Base-by-base conservation (phyloP, 495 filamentous ascomycete genomes). In the Daldinia childiae region DNA sequence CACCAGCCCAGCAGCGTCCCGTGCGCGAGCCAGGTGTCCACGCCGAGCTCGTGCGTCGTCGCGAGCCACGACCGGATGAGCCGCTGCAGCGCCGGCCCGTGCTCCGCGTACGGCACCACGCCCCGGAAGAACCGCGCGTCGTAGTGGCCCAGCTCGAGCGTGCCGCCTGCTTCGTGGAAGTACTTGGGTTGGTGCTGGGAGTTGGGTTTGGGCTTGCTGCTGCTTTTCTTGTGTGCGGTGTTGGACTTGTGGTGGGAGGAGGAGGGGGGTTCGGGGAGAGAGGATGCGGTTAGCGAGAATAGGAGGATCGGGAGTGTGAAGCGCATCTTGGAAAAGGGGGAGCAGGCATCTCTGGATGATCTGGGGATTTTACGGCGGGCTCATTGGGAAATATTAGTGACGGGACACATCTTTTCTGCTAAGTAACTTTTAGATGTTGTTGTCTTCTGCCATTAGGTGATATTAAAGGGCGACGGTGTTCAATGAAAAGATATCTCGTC, bases 1-100 rank as follows among this genome's bases (percentile, higher is more conserved):
- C 92, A 95, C 93, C 93, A 97, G 12, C 93, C 93, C 54, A 97
- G 80, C 51, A 97, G 82, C 15, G 93, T 94, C 24, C 93, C 93
- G 78, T 97, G 93, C 36, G 92, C 91, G 69, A 97, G 89, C 93
- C 93, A 97, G 4, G 93, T 94, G 75, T 93, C 91, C 62, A 93
- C 78, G 0, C 86, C 84, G 30, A 92, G 84, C 41, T 86, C 80
- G 14, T 82, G 78, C 69, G 91, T 89, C 62, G 86, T 89, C 17
- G 86, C 82, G 12, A 95, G 82, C 82, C 94, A 95, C 27, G 92
- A 87, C 50, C 88, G 87, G 69, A 94, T 85, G 68, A 95, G 87
- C 73, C 91, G 84, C 6, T 84, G 84, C 60, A 94, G 84, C 14
- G 87, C 88, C 30, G 88, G 82, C 24, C 85, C 82, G 74, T 90